Percentiles rank a stretch among this genome's conserved stretches.
phyloP scores from a whole-genome alignment of 2,329 filamentous ascomycete species.

The Xylaria sp. region DNA sequence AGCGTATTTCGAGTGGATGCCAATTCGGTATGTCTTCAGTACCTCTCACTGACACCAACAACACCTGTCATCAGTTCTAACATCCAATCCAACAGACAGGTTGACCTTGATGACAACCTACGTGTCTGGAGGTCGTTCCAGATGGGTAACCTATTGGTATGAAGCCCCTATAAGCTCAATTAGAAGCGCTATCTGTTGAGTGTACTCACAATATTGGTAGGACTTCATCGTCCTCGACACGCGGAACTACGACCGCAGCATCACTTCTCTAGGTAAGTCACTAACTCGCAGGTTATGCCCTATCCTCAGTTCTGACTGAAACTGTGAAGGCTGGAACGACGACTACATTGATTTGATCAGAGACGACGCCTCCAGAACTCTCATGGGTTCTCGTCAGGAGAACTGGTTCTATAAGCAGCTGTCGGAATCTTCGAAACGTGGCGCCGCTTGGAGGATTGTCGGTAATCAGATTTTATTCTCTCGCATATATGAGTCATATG shows the following conservation, averaged over 20 bases:
- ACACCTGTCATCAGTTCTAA: conserved; percentile 25
- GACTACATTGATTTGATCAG: conserved; percentile 57
- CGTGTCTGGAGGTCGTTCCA: conserved; percentile 63
- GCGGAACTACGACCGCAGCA: conserved; percentile 61
- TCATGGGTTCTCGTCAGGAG: conserved; percentile 70
- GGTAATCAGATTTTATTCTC: conserved; percentile 68
- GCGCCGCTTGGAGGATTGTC: conserved; percentile 64
- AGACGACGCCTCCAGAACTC: conserved; percentile 59
- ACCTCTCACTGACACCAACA: not conserved
- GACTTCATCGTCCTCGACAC: conserved; percentile 67
- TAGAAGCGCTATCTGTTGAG: not conserved
- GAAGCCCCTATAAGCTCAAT: not conserved
- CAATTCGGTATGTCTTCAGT: conserved; percentile 39
- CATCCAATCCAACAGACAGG: conserved; percentile 40
- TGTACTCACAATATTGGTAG: conserved; percentile 38
- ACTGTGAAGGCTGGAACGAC: conserved; percentile 51
- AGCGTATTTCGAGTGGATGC: conserved; percentile 65
- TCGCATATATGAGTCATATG: conserved; percentile 37
- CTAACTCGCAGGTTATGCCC: not conserved
- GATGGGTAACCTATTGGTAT: conserved; percentile 54
- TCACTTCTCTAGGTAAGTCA: conserved; percentile 42
- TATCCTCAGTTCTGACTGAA: conserved; percentile 4
- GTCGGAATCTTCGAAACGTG: conserved; percentile 53
- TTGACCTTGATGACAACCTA: conserved; percentile 64
- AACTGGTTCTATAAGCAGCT: conserved; percentile 65